Conservation (phyloP, 306 rosid species). For the Trifolium fragiferum region DNA sequence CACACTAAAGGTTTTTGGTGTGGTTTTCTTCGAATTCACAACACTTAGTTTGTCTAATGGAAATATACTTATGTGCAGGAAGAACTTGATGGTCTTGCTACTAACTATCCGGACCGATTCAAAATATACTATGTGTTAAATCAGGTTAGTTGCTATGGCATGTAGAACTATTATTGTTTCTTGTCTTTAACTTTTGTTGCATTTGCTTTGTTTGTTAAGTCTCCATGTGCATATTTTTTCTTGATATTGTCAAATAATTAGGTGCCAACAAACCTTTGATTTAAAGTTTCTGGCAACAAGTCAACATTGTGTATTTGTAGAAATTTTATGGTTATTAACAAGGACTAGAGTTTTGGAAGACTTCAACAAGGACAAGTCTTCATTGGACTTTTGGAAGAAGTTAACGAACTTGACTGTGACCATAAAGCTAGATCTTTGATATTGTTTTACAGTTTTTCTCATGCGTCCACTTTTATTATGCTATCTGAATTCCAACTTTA, state of each 20-base stretch:
- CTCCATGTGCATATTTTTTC: neutral
- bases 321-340: slow-evolving; percentile 8
- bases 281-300: neutral
- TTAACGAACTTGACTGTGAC: neutral
- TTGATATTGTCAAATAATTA: slow-evolving; percentile 21
- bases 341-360: neutral
- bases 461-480: neutral
- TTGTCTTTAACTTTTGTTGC: neutral
- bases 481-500: slow-evolving; percentile 19
- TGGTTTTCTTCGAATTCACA: too few species aligned
- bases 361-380: neutral
- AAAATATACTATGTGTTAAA: slow-evolving; percentile 77
- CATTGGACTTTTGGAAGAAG: neutral
- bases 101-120: slow-evolving; percentile 73
- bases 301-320: slow-evolving; percentile 1
- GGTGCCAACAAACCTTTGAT: slow-evolving; percentile 6
- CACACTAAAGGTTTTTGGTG: too few species aligned
- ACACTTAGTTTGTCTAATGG: neutral
- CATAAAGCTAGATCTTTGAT: neutral
- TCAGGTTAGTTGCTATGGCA: slow-evolving; percentile 62
- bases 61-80: slow-evolving; percentile 60
- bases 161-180: slow-evolving; percentile 29
- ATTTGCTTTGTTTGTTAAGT: slow-evolving; percentile 13
- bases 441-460: neutral
- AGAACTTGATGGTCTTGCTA: slow-evolving; percentile 77